Conservation (phyloP, 176 grass and related monocot species). For the Canna indica region DNA sequence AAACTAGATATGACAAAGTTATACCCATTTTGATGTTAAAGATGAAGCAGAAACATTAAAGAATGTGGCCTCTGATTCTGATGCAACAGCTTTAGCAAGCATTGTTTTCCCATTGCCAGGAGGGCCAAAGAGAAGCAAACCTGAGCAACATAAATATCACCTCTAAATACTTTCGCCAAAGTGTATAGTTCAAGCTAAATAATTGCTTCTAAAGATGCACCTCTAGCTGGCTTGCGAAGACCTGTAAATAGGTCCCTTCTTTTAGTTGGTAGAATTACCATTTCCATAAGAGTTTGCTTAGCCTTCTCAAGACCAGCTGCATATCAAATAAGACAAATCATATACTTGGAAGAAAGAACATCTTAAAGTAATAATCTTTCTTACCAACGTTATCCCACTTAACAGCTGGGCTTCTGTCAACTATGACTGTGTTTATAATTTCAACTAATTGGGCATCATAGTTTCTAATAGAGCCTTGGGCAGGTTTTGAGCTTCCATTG, state of each 20-base stretch:
- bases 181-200: neutral
- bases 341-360: neutral
- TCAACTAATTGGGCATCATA: conserved; percentile 59
- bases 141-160: conserved; percentile 20
- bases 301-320: conserved; percentile 94
- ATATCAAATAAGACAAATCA: conserved; percentile 18
- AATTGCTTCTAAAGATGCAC: conserved; percentile 27
- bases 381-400: conserved; percentile 96
- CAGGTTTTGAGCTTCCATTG: conserved; percentile 27
- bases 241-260: conserved; percentile 87
- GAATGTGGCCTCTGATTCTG: conserved; percentile 98
- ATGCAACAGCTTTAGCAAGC: conserved; percentile 99
- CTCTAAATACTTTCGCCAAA: neutral
- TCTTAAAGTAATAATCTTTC: conserved; percentile 1
- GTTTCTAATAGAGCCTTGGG: conserved; percentile 31
- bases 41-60: conserved; percentile 95
- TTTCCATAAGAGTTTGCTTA: conserved; percentile 98
- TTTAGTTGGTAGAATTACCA: conserved; percentile 95
- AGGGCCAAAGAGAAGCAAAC: conserved; percentile 77
- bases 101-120: conserved; percentile 97
- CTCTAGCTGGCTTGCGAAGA: conserved; percentile 81
- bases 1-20: conserved; percentile 2
- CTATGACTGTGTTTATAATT: conserved; percentile 90
- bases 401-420: conserved; percentile 85
- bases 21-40: conserved; percentile 97